Evolutionary conservation across 2,329 filamentous ascomycete species (phyloP).

Genomic region (Colletotrichum lini): DNA sequence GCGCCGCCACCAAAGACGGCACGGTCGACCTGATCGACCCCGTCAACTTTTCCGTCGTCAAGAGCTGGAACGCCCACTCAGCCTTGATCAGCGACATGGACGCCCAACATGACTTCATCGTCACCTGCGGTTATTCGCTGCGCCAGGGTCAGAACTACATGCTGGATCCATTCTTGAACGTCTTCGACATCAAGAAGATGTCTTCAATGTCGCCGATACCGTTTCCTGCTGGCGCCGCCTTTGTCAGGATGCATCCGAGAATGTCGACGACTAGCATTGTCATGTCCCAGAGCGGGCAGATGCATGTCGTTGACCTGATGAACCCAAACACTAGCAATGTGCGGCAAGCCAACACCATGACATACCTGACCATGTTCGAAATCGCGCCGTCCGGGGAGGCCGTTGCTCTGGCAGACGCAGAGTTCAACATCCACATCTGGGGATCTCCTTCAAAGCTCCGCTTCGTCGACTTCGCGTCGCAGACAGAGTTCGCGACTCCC

Average conservation of each 20-base stretch:
- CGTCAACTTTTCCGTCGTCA: constrained; percentile 81
- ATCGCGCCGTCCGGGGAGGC: constrained; percentile 91
- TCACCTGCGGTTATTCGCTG: constrained; percentile 94
- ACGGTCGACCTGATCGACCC: constrained; percentile 90
- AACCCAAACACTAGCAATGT: constrained; percentile 91
- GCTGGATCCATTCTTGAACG: constrained; percentile 92
- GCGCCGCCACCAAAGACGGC: constrained; percentile 87
- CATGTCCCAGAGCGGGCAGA: constrained; percentile 90
- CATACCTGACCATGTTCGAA: constrained; percentile 84
- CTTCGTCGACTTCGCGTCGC: constrained; percentile 85
- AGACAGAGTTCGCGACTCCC: constrained; percentile 82
- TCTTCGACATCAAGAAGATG: constrained; percentile 95
- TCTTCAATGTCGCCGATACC: constrained; percentile 90
- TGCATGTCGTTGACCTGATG: constrained; percentile 96
- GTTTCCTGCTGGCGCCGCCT: constrained; percentile 92
- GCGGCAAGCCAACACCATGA: constrained; percentile 81
- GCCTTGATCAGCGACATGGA: constrained; percentile 97
- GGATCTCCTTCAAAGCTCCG: constrained; percentile 88
- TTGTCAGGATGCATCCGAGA: constrained; percentile 95
- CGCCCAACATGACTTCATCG: constrained; percentile 92
- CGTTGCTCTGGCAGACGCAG: constrained; percentile 83
- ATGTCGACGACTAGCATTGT: constrained; percentile 97
- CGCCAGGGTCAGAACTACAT: constrained; percentile 81
- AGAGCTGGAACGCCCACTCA: constrained; percentile 91
- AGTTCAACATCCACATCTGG: constrained; percentile 88